phyloP scores from a whole-genome alignment of 1,284 basidiomycete species.

The Polyporus tsugae region DNA sequence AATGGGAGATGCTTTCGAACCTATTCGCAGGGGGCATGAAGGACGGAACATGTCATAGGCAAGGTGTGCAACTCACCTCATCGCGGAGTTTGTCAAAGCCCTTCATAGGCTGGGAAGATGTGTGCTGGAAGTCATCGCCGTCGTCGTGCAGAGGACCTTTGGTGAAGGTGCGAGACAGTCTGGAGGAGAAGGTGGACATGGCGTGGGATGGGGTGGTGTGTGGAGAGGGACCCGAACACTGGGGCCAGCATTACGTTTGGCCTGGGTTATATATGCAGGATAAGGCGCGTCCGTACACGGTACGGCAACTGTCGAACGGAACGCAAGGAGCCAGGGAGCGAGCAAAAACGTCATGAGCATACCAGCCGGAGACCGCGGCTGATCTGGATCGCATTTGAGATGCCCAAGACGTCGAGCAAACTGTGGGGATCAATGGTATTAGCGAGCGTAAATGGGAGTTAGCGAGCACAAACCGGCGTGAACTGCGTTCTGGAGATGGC shows the following conservation, averaged over 20 bases:
- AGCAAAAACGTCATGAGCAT: neutral
- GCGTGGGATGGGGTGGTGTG: neutral
- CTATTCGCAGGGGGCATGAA: conserved; percentile 39
- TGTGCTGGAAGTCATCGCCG: neutral
- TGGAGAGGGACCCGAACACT: neutral
- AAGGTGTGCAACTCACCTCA: conserved; percentile 44
- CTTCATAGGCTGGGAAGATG: conserved; percentile 32
- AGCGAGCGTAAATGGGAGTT: neutral
- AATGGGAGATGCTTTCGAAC: conserved; percentile 53
- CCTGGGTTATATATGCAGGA: conserved; percentile 6
- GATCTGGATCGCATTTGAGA: neutral
- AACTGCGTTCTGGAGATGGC: neutral
- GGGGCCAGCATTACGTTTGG: neutral
- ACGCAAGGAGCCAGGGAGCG: neutral
- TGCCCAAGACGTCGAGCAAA: conserved; percentile 6
- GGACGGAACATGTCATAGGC: neutral
- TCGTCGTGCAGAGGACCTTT: neutral
- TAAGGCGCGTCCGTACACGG: conserved; percentile 2
- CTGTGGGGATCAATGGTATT: neutral
- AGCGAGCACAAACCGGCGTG: neutral
- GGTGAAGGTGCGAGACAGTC: conserved; percentile 13
- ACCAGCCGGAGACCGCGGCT: neutral
- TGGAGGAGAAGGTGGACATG: conserved; percentile 19
- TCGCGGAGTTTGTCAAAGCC: conserved; percentile 53
- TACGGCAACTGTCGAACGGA: neutral